Percentiles rank a stretch among this genome's conserved stretches.
These are phyloP conservation scores for Silene uniflora DNA, from an alignment of 148 eudicot genomes.

Conservation along the genomic window DNA sequence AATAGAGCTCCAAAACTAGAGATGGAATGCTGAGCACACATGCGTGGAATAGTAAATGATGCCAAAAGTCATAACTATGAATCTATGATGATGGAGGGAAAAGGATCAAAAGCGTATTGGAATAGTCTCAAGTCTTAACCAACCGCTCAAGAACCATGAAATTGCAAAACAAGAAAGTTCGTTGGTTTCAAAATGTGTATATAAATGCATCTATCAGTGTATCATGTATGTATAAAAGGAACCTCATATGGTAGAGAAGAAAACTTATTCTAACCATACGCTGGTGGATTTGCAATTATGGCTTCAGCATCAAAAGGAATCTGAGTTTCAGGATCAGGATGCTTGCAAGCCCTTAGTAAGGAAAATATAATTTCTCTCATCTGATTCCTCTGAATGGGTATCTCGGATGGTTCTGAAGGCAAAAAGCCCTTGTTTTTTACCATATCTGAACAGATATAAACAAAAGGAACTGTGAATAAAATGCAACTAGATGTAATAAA, in stretches of 20 bases:
- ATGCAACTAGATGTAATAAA: background rate
- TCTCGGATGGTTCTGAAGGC: slow-evolving; percentile 78
- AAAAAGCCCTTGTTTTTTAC: slow-evolving; percentile 85
- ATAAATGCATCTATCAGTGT: too few relatives aligned
- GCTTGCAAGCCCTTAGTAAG: slow-evolving; percentile 61
- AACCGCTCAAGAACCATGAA: too few relatives aligned
- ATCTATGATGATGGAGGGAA: background rate
- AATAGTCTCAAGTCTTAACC: too few relatives aligned
- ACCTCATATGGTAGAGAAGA: too few relatives aligned
- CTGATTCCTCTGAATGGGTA: slow-evolving; percentile 61
- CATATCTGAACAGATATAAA: slow-evolving; percentile 51
- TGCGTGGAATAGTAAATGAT: background rate
- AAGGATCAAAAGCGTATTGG: background rate
- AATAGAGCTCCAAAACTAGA: background rate
- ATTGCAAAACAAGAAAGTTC: too few relatives aligned
- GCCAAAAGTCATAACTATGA: background rate
- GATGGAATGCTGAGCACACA: background rate
- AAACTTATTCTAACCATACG: slow-evolving; percentile 52
- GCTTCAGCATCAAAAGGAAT: slow-evolving; percentile 62
- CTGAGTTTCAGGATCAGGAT: slow-evolving; percentile 47
- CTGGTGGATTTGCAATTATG: slow-evolving; percentile 85
- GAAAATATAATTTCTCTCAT: slow-evolving; percentile 64
- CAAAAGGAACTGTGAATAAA: background rate
- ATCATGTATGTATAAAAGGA: too few relatives aligned
- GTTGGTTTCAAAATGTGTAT: too few relatives aligned